Base-by-base conservation (phyloP, 257 asterid genomes). In the Solanum sitiens region DNA sequence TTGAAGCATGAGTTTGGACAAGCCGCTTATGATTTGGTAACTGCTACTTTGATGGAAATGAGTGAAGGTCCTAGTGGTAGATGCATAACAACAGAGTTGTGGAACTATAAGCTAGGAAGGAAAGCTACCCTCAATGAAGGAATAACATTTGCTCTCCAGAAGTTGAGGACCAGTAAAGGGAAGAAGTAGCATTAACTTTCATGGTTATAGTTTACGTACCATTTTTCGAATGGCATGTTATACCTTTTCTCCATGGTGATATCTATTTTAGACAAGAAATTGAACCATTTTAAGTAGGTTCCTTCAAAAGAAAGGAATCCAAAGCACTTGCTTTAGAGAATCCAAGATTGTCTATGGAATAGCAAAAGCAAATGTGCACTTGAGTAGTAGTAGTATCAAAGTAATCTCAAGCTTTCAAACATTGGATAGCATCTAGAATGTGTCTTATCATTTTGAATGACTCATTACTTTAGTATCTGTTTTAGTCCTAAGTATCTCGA, bases 111-210 rank as follows among this genome's bases (percentile, higher is more conserved):
- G 13, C 47, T 74, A 25, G 47, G 71, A 8, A 86, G 85, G 71
- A 89, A 30, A 86, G 91, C 92, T 6, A 65, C 83, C 7, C 71
- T 91, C 42, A 83, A 44, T 32, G 91, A 91, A 77, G 92, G 90
- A 2, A 86, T 56, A 67, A 27, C 84, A 12, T 42, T 37, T n/a
- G 11, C 85, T 67, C 2, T 89, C 3, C 72, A 42, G 74, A 83
- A 11, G 75, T 83, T 76, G 89, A 86, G 25, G 86, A 16, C 1
- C 27, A 74, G 23, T 25, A 91, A 50, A 33, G 42, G 56, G 23
- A 90, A 63, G 73, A 88, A 8, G 83, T 10, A 8, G 83, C 13
- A 13, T 47, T 80, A 80, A 5, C 85, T 45, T 45, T 27, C 16
- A 45, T 44, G 25, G 18, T 30, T 80, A 44, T 44, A 61, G 39